phyloP scores from a whole-genome alignment of 257 asterid genomes.

The Solanum corneliomulleri region DNA sequence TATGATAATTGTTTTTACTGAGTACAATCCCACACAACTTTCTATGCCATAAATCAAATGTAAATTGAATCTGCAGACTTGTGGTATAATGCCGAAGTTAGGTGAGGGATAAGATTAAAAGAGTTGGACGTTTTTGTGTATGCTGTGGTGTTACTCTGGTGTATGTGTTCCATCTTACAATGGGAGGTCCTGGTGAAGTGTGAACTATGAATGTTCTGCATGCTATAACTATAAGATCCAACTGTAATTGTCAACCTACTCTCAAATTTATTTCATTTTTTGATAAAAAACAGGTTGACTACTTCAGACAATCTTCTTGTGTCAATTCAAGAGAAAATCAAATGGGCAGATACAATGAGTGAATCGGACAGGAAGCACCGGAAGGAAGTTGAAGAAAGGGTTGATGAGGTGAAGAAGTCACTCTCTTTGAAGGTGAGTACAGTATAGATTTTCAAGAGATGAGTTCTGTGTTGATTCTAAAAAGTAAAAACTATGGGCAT shows the following conservation, averaged over 20 bases:
- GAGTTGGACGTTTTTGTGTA: background rate
- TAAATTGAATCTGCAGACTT: background rate
- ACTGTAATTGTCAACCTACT: background rate
- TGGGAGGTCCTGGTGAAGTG: background rate
- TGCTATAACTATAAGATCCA: background rate
- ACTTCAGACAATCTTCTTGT: slow-evolving; percentile 82
- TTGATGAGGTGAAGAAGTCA: slow-evolving; percentile 72
- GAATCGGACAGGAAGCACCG: slow-evolving; percentile 65
- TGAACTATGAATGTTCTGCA: background rate
- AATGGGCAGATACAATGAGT: slow-evolving; percentile 91
- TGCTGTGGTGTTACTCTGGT: background rate
- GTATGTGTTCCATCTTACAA: background rate
- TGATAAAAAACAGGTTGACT: slow-evolving; percentile 40
- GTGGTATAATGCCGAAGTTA: background rate
- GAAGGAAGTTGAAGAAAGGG: slow-evolving; percentile 73
- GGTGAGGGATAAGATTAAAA: background rate
- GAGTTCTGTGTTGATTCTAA: background rate
- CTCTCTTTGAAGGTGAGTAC: slow-evolving; percentile 67
- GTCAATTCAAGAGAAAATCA: slow-evolving; percentile 93
- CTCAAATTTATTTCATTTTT: background rate
- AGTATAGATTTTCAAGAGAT: slow-evolving; percentile 4
- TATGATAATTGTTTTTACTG: background rate
- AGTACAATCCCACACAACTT: background rate
- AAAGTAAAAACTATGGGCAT: background rate
- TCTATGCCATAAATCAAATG: background rate